A percentile compares a stretch with the other conserved stretches of the same genome.
Conservation (phyloP, 768 basidiomycete species). For the Tylopilus rubrobrunneus region DNA sequence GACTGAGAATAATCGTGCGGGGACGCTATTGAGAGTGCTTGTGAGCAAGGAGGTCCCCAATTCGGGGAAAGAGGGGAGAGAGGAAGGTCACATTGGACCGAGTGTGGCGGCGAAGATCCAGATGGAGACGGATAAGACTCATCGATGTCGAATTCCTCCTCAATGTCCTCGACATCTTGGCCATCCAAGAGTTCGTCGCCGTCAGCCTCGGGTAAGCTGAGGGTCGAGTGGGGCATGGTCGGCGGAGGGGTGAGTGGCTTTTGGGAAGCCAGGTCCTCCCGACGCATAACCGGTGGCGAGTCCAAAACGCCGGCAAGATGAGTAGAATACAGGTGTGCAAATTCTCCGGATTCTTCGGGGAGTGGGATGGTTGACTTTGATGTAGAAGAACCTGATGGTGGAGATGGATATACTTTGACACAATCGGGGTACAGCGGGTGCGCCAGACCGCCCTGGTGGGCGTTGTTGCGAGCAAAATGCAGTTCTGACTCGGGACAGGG, state of each 20-base stretch:
- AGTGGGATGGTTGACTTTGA: slow-evolving; percentile 24
- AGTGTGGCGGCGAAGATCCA: slow-evolving; percentile 13
- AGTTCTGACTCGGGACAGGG: slow-evolving; percentile 11
- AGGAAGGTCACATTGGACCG: slow-evolving; percentile 13
- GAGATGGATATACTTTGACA: slow-evolving; percentile 25
- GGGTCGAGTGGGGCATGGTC: slow-evolving; percentile 36
- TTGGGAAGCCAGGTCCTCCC: slow-evolving; percentile 26
- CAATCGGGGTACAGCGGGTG: slow-evolving; percentile 20
- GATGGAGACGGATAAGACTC: slow-evolving; percentile 14
- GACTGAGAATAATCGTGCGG: slow-evolving; percentile 16
- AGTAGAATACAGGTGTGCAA: slow-evolving; percentile 19
- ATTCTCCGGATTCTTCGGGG: slow-evolving; percentile 25
- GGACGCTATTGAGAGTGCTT: slow-evolving; percentile 10
- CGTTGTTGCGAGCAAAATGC: slow-evolving; percentile 17
- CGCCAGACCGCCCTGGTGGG: slow-evolving; percentile 4
- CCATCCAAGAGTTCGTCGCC: slow-evolving; percentile 14
- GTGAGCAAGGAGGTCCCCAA: slow-evolving; percentile 23
- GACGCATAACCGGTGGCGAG: slow-evolving; percentile 33
- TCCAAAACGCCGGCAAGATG: slow-evolving; percentile 32
- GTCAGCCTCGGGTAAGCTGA: slow-evolving; percentile 36
- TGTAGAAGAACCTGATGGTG: slow-evolving; percentile 25
- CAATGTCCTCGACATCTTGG: slow-evolving; percentile 12
- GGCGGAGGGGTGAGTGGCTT: slow-evolving; percentile 42
- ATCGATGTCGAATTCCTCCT: slow-evolving; percentile 19
- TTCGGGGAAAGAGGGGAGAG: slow-evolving; percentile 37